Conservation (phyloP, 208 protist genomes). For the Leishmania amazonensis region DNA sequence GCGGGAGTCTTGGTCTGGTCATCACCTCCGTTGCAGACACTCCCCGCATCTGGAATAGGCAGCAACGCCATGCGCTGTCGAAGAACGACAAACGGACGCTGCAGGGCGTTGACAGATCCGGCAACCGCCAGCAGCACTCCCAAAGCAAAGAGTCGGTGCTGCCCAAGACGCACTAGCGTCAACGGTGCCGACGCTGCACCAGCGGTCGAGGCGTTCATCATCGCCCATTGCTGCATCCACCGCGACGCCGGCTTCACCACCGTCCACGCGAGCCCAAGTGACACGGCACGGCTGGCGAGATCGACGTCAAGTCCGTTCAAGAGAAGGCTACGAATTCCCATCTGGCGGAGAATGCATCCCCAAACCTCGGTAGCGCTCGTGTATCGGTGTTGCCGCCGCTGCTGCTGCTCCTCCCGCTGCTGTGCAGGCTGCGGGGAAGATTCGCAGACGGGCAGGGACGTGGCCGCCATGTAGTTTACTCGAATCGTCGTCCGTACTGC, state of each 20-base stretch:
- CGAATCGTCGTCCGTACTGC: slow-evolving; percentile 22
- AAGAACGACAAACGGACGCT: slow-evolving; percentile 48
- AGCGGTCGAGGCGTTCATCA: neutral
- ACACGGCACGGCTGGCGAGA: slow-evolving; percentile 27
- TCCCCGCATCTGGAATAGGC: slow-evolving; percentile 6
- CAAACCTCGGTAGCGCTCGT: slow-evolving; percentile 13
- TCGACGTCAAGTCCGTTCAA: slow-evolving; percentile 45
- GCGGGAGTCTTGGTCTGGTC: neutral
- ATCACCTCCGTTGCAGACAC: neutral
- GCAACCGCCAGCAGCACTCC: slow-evolving; percentile 23
- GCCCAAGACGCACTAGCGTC: slow-evolving; percentile 17
- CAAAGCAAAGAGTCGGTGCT: slow-evolving; percentile 20
- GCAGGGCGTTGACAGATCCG: slow-evolving; percentile 29
- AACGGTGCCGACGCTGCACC: neutral
- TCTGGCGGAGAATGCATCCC: neutral
- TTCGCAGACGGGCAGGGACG: neutral
- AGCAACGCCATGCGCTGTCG: slow-evolving; percentile 43
- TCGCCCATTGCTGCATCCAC: slow-evolving; percentile 22
- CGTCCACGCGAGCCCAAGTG: slow-evolving; percentile 25
- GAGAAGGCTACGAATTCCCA: slow-evolving; percentile 27
- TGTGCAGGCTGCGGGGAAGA: neutral
- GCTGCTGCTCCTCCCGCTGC: neutral
- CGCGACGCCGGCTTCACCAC: slow-evolving; percentile 27
- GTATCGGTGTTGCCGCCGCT: slow-evolving; percentile 7
- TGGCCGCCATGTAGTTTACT: slow-evolving; percentile 37